These are phyloP conservation scores for Streptanthus diversifolius DNA, from an alignment of 345 rosid species.

Conservation along the genomic window DNA sequence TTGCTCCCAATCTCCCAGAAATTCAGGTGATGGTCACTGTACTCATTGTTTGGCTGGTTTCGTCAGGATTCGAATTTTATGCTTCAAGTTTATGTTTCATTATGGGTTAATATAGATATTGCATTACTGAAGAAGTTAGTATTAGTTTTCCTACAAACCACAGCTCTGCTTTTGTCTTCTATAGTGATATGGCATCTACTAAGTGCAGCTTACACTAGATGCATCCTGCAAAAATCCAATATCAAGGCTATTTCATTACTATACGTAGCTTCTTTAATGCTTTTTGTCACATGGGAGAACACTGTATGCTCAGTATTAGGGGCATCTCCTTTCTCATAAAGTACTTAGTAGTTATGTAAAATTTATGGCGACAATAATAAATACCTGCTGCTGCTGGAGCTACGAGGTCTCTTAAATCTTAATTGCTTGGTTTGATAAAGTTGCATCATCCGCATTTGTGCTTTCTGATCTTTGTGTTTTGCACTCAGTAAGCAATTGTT, in stretches of 20 bases:
- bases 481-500: neutral
- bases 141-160: neutral
- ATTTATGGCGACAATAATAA: neutral
- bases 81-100: neutral
- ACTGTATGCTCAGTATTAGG: neutral
- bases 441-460: neutral
- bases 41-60: neutral
- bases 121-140: neutral
- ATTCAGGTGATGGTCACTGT: conserved; percentile 57
- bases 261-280: neutral
- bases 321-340: neutral
- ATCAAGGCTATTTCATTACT: neutral
- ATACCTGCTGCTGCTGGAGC: neutral
- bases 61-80: neutral
- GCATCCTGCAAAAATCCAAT: neutral
- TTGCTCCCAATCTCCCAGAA: conserved; percentile 87
- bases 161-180: neutral
- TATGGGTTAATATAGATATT: neutral
- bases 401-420: neutral
- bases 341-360: neutral
- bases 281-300: neutral
- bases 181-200: neutral
- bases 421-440: conserved; percentile 9
- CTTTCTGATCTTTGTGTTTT: neutral
- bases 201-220: neutral